A percentile compares a stretch with the other conserved stretches of the same genome.
phyloP scores from a whole-genome alignment of 345 rosid genomes.

The Cardamine resedifolia region DNA sequence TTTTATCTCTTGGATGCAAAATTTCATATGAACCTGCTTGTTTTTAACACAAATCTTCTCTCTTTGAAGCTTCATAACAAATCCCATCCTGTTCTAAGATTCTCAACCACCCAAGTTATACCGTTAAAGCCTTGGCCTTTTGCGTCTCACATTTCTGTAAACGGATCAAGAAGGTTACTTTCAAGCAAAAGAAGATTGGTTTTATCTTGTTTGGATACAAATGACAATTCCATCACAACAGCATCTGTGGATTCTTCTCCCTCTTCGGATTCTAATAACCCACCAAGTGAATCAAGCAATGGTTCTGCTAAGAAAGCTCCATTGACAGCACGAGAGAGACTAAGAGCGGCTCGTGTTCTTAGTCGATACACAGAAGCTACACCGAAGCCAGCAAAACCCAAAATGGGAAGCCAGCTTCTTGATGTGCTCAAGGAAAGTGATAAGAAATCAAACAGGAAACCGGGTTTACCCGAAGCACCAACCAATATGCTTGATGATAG shows the following conservation, averaged over 20 bases:
- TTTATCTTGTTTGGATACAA: constrained; percentile 41
- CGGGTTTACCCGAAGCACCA: constrained; percentile 87
- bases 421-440: constrained; percentile 79
- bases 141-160: neutral
- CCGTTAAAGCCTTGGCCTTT: constrained; percentile 22
- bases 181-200: constrained; percentile 37
- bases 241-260: constrained; percentile 16
- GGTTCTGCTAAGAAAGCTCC: constrained; percentile 53
- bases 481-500: constrained; percentile 86
- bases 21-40: neutral
- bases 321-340: constrained; percentile 80
- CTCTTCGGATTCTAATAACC: constrained; percentile 29
- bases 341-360: constrained; percentile 85
- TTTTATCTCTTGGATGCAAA: neutral
- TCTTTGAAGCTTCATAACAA: constrained; percentile 32
- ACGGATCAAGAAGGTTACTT: constrained; percentile 10
- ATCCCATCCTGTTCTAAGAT: neutral
- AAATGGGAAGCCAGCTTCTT: constrained; percentile 69
- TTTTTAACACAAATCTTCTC: neutral
- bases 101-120: neutral
- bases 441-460: constrained; percentile 59
- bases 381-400: constrained; percentile 53
- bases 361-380: constrained; percentile 59
- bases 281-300: constrained; percentile 34
- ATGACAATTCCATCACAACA: constrained; percentile 37